Percentiles rank a stretch among this genome's conserved stretches.
phyloP scores from a whole-genome alignment of 2,329 filamentous ascomycete species.

The Daldinia sp. region DNA sequence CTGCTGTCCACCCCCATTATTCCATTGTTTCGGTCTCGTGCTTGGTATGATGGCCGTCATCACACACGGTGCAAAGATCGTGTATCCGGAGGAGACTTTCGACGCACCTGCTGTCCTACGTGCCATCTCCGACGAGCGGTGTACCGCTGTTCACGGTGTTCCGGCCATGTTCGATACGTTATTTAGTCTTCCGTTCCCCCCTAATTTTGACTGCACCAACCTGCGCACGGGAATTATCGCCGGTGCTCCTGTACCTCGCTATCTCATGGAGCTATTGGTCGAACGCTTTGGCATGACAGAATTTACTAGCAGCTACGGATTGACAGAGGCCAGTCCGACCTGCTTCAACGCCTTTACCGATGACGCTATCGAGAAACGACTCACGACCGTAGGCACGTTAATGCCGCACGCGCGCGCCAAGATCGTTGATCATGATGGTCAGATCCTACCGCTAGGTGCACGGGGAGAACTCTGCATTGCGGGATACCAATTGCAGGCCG shows the following conservation, averaged over 20 bases:
- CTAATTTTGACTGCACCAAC: conserved; percentile 56
- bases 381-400: conserved; percentile 78
- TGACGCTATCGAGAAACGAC: conserved; percentile 70
- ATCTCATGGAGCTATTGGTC: conserved; percentile 77
- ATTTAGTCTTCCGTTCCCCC: conserved; percentile 54
- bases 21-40: conserved; percentile 86
- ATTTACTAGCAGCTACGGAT: conserved; percentile 74
- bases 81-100: conserved; percentile 80
- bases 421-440: conserved; percentile 74
- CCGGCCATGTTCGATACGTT: conserved; percentile 84
- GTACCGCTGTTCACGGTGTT: conserved; percentile 81
- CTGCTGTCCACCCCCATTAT: conserved; percentile 83
- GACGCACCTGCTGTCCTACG: conserved; percentile 71
- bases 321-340: conserved; percentile 81
- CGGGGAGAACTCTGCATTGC: conserved; percentile 80
- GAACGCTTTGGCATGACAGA: conserved; percentile 77
- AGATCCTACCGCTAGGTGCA: conserved; percentile 71
- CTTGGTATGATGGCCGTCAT: conserved; percentile 76
- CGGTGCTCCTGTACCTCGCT: conserved; percentile 77
- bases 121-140: conserved; percentile 71
- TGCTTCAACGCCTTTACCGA: conserved; percentile 83
- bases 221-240: conserved; percentile 82
- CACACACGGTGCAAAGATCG: conserved; percentile 78
- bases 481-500: conserved; percentile 77
- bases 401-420: conserved; percentile 81